Percentiles rank a stretch among this genome's conserved stretches.
Evolutionary conservation across 2,329 filamentous ascomycete genomes (phyloP).

Genomic region (Aureobasidium melanogenum): DNA sequence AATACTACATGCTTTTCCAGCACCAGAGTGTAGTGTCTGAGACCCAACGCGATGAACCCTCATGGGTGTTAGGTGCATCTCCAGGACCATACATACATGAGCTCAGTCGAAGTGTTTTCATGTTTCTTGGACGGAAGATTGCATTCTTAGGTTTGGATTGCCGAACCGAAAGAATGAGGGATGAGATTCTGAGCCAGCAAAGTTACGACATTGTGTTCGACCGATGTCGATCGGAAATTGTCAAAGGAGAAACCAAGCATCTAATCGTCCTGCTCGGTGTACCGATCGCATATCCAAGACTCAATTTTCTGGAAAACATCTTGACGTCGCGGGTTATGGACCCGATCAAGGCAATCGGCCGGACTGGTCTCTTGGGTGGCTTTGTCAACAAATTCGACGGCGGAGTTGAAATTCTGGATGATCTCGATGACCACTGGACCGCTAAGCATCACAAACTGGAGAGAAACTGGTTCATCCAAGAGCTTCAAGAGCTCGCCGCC

Average conservation of each 20-base stretch:
- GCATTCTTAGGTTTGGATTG: conserved; percentile 83
- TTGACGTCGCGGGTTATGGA: conserved; percentile 80
- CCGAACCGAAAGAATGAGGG: conserved; percentile 78
- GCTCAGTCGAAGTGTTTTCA: conserved; percentile 73
- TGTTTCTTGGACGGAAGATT: conserved; percentile 70
- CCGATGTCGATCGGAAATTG: conserved; percentile 71
- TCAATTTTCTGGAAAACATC: conserved; percentile 54
- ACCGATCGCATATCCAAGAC: conserved; percentile 38
- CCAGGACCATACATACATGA: conserved; percentile 89
- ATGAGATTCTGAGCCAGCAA: conserved; percentile 69
- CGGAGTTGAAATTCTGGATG: conserved; percentile 83
- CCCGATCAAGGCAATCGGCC: conserved; percentile 79
- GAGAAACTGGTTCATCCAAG: conserved; percentile 75
- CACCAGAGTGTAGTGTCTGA: conserved; percentile 82
- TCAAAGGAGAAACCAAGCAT: conserved; percentile 79
- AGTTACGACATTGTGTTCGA: conserved; percentile 85
- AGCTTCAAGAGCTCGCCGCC: conserved; percentile 85
- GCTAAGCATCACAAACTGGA: conserved; percentile 90
- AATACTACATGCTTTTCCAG: conserved; percentile 98
- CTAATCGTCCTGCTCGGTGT: conserved; percentile 80
- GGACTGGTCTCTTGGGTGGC: conserved; percentile 67
- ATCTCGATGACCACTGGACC: conserved; percentile 95
- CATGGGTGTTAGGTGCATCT: conserved; percentile 72
- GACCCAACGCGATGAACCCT: conserved; percentile 74
- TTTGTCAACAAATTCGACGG: conserved; percentile 86